Percentiles rank a stretch among this genome's conserved stretches.
These are phyloP conservation scores for Mortierella sp. DNA, from an alignment of 371 early-diverging fungal genomes.

Conservation along the genomic window DNA sequence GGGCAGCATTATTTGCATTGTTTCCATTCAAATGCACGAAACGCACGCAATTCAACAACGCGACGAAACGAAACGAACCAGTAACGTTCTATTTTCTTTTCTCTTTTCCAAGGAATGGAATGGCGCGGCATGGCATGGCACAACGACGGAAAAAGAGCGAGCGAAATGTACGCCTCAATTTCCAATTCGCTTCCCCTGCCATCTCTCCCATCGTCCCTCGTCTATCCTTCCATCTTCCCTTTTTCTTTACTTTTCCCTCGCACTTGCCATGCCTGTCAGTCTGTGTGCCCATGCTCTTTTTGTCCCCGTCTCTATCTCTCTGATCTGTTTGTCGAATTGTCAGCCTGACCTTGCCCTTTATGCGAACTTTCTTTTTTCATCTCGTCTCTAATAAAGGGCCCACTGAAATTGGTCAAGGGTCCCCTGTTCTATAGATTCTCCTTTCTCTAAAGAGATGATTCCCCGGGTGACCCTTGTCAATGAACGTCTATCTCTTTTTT, in stretches of 20 bases:
- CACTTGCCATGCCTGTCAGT: background rate
- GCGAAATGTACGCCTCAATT: background rate
- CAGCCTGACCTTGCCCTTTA: background rate
- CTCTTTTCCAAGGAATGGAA: background rate
- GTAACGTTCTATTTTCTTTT: too few species aligned
- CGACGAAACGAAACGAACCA: background rate
- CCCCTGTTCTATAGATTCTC: background rate
- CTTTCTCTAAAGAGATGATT: background rate
- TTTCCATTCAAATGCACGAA: background rate
- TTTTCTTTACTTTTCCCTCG: background rate
- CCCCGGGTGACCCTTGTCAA: background rate
- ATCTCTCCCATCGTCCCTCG: background rate
- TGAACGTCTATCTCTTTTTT: background rate
- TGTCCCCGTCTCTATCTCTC: background rate
- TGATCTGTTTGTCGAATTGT: background rate
- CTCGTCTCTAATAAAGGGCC: background rate
- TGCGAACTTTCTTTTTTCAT: conserved; percentile 4
- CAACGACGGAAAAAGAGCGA: background rate
- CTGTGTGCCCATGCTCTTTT: background rate
- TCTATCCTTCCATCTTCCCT: background rate
- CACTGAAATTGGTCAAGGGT: conserved; percentile 7
- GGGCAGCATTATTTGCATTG: background rate
- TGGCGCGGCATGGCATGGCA: background rate
- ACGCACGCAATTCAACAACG: background rate
- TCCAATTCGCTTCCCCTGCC: background rate